phyloP scores from a whole-genome alignment of 2,329 filamentous ascomycete genomes.

The Diplodia scrobiculata region DNA sequence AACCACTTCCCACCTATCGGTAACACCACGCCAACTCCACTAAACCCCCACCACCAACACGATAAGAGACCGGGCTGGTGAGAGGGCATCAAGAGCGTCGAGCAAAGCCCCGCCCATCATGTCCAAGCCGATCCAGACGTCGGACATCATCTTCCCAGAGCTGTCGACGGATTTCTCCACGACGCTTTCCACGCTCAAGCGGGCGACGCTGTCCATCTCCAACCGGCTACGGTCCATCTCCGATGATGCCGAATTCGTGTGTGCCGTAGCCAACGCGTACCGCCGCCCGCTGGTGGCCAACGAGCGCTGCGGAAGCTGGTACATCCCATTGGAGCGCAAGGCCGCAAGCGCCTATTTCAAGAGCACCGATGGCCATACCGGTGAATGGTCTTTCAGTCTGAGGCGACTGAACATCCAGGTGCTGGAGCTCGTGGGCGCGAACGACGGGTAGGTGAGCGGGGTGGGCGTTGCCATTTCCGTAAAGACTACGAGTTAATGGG shows the following conservation, averaged over 20 bases:
- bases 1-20: not conserved
- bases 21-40: not conserved
- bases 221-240: conserved; percentile 82
- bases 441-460: conserved; percentile 63
- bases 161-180: conserved; percentile 66
- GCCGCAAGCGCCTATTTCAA: conserved; percentile 88
- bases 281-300: conserved; percentile 79
- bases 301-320: conserved; percentile 95
- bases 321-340: conserved; percentile 69
- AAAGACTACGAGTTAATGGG: not conserved
- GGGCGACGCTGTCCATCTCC: conserved; percentile 72
- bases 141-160: conserved; percentile 58
- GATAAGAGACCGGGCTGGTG: not conserved
- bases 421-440: conserved; percentile 64
- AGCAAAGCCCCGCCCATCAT: not conserved
- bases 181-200: conserved; percentile 70
- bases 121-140: conserved; percentile 35
- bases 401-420: conserved; percentile 83
- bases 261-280: conserved; percentile 59
- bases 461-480: too few relatives aligned
- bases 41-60: not conserved
- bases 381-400: conserved; percentile 87
- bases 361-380: conserved; percentile 90
- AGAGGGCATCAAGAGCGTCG: not conserved
- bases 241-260: conserved; percentile 74